Base-by-base conservation (phyloP, 352 stramenopile species). In the Phytopythium mirpurense region DNA sequence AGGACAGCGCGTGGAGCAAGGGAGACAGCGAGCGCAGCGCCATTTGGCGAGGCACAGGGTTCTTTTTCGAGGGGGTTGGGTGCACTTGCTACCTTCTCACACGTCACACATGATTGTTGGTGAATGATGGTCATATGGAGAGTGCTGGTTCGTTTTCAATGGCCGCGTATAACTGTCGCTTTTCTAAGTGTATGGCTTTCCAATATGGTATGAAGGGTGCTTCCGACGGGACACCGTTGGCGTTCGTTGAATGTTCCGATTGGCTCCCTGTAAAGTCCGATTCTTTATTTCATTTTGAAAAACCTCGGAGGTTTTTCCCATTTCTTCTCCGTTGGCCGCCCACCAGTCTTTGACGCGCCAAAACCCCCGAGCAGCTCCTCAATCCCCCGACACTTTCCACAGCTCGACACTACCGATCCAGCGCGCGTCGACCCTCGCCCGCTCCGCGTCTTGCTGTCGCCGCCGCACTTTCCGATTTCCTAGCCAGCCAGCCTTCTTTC, bases 261-360 rank as follows among this genome's bases (percentile, higher is more conserved):
- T 27, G 55, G 55, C n/a, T 47, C 41, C 41, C 24, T 5, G 6
- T 15, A 23, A 47, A 47, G 24, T 47, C 11, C 41, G 41, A 47
- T 47, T 4, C 23, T 0, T 9, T 10, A 2, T 45, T 5, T 1
- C 32, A 10, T 16, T 27, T 0, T 16, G 21, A 42, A 56, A 57
- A 57, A 57, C 51, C 51, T 57, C 51, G 18, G 51, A 57, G 51
- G 51, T 57, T 57, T 57, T 57, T 57, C 29, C 29, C 10, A 24
- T 16, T 47, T 55, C 36, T 40, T 55, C 26, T 36, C n/a, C 35
- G 11, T 23, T 26, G 46, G 44, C 41, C 37, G 51, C 51, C 62
- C 40, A 50, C 38, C 42, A 34, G 24, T 47, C 10, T 12, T 56
- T 45, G 49, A 44, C 42, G 50, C 49, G n/a, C 53, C 35, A 18